phyloP scores from a whole-genome alignment of 2,329 filamentous ascomycete species.

The Kalmusia sp. region DNA sequence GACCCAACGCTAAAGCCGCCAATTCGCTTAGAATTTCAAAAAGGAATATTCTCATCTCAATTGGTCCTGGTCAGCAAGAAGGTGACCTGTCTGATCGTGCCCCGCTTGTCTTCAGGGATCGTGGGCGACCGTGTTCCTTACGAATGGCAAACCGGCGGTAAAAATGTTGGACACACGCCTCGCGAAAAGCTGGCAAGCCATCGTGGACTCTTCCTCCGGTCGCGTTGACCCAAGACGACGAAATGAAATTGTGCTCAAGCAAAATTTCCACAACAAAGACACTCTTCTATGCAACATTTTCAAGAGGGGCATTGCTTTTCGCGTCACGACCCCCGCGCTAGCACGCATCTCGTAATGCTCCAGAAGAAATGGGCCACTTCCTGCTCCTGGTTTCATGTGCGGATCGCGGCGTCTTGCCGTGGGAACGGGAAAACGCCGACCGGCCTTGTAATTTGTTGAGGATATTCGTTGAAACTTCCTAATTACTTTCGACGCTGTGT shows the following conservation, averaged over 20 bases:
- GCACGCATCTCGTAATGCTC: slow-evolving; percentile 39
- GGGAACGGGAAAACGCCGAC: slow-evolving; percentile 29
- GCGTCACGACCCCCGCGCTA: slow-evolving; percentile 42
- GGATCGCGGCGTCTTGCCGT: slow-evolving; percentile 35
- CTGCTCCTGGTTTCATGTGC: slow-evolving; percentile 38
- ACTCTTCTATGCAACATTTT: slow-evolving; percentile 16
- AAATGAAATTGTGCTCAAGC: not conserved
- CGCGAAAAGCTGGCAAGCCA: slow-evolving; percentile 4
- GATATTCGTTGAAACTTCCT: not conserved
- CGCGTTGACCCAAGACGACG: no score
- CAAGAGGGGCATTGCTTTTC: slow-evolving; percentile 32
- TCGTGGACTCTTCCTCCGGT: not conserved
- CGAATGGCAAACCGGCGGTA: slow-evolving; percentile 18
- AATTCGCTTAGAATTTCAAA: not conserved
- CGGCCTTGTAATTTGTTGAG: slow-evolving; percentile 14
- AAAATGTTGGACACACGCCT: slow-evolving; percentile 10
- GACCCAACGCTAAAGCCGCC: slow-evolving; percentile 1
- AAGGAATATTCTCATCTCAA: not conserved
- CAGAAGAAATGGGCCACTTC: slow-evolving; percentile 36
- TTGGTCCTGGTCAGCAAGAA: slow-evolving; percentile 18
- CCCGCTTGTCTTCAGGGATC: slow-evolving; percentile 24
- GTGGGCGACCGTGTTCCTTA: slow-evolving; percentile 16
- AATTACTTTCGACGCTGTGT: not conserved
- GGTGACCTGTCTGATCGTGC: slow-evolving; percentile 19
- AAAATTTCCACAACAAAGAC: not conserved